Conservation (phyloP, 371 early-diverging fungal species). For the Mucor irregularis region DNA sequence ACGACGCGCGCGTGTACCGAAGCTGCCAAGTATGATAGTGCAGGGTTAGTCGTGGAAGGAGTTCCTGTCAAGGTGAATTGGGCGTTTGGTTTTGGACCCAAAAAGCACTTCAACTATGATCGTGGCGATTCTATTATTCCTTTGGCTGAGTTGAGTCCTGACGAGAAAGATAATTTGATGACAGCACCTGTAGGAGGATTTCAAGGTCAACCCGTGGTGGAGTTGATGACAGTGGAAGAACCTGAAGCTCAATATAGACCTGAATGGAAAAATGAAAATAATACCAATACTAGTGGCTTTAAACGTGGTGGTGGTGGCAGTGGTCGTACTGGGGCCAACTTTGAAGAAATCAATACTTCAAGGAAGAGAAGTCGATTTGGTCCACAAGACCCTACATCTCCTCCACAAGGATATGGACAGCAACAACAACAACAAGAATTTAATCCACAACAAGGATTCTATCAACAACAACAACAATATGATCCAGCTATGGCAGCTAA, state of each 20-base stretch:
- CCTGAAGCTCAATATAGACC: slow-evolving; percentile 46
- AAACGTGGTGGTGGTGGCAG: slow-evolving; percentile 1
- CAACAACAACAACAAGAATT: neutral
- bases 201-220: slow-evolving; percentile 39
- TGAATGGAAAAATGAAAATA: slow-evolving; percentile 38
- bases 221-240: slow-evolving; percentile 47
- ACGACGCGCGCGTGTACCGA: slow-evolving; percentile 29
- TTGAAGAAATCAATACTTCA: slow-evolving; percentile 5
- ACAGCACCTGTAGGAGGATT: slow-evolving; percentile 47
- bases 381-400: neutral
- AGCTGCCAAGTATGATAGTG: slow-evolving; percentile 30
- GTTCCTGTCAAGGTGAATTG: slow-evolving; percentile 44
- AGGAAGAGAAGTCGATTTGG: slow-evolving; percentile 9
- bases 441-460: slow-evolving; percentile 1
- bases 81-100: slow-evolving; percentile 56
- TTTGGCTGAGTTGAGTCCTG: slow-evolving; percentile 29
- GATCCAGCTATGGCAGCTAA: slow-evolving; percentile 2
- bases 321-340: neutral
- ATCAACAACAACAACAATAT: slow-evolving; percentile 2
- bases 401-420: neutral
- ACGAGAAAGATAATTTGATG: slow-evolving; percentile 40
- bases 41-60: slow-evolving; percentile 23
- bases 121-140: slow-evolving; percentile 50
- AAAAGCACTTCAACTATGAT: slow-evolving; percentile 46
- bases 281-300: neutral